Conservation (phyloP, 306 rosid genomes). For the Lotus japonicus region DNA sequence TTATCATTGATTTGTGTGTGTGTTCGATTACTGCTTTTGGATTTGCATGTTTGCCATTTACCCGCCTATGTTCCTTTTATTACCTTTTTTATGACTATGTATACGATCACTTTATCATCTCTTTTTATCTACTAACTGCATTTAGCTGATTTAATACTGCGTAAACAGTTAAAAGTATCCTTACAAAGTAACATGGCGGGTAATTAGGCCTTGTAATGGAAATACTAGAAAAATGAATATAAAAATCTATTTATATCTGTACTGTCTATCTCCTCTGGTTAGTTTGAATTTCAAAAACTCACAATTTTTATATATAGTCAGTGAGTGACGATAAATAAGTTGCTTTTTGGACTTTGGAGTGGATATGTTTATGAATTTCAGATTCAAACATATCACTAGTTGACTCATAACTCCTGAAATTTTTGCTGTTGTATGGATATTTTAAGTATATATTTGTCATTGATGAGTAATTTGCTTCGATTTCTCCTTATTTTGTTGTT, state of each 20-base stretch:
- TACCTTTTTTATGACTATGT: neutral
- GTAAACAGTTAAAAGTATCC: neutral
- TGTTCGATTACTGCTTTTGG: no score
- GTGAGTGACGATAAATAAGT: neutral
- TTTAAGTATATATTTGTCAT: neutral
- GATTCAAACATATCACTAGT: neutral
- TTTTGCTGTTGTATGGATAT: neutral
- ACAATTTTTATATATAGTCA: neutral
- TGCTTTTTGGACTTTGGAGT: neutral
- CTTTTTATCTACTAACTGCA: neutral
- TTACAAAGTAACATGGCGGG: neutral
- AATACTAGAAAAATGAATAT: neutral
- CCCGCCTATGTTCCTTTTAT: neutral
- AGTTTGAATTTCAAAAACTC: neutral
- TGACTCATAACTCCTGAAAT: neutral
- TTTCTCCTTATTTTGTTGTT: slow-evolving; percentile 19
- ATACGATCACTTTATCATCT: neutral
- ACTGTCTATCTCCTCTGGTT: neutral
- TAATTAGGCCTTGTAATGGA: neutral
- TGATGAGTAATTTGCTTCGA: slow-evolving; percentile 13
- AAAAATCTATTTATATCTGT: neutral
- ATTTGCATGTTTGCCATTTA: neutral
- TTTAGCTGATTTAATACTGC: neutral
- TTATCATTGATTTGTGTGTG: no score
- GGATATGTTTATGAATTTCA: neutral